Evolutionary conservation across 31 red algal species (phyloP).

Genomic region (Odonthalia washingtoniensis): DNA sequence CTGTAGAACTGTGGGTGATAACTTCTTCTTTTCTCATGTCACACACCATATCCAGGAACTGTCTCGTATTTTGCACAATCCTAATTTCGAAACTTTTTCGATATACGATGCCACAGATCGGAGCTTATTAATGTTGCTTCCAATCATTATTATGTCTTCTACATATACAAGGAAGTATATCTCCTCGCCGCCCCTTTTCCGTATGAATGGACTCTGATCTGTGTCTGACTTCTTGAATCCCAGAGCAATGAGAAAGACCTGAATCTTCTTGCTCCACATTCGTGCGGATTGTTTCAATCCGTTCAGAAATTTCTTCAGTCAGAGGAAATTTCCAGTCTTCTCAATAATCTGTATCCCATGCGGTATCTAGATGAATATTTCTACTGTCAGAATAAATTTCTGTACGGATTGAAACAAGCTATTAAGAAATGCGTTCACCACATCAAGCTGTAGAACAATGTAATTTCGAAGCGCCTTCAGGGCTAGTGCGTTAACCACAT

Average conservation of each 20-base stretch:
- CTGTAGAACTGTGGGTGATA: neutral
- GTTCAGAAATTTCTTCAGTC: constrained; percentile 12
- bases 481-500: constrained; percentile 51
- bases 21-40: constrained; percentile 1
- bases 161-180: constrained; percentile 37
- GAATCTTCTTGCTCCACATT: neutral
- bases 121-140: neutral
- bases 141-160: constrained; percentile 35
- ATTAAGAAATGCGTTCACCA: too few species aligned
- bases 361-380: constrained; percentile 39
- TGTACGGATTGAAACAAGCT: too few species aligned
- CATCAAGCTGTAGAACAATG: too few species aligned
- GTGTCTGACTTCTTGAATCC: constrained; percentile 15
- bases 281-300: constrained; percentile 14
- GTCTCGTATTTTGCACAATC: neutral
- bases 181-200: neutral
- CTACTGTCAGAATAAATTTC: constrained; percentile 34
- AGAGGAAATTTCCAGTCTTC: neutral
- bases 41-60: constrained; percentile 38
- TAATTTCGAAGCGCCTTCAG: too few species aligned
- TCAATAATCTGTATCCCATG: constrained; percentile 14
- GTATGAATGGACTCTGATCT: constrained; percentile 24
- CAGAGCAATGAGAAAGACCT: neutral
- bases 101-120: neutral
- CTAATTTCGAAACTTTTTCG: constrained; percentile 9